These are phyloP conservation scores for Dysphania ambrosioides DNA, from an alignment of 148 eudicot genomes.

Conservation along the genomic window DNA sequence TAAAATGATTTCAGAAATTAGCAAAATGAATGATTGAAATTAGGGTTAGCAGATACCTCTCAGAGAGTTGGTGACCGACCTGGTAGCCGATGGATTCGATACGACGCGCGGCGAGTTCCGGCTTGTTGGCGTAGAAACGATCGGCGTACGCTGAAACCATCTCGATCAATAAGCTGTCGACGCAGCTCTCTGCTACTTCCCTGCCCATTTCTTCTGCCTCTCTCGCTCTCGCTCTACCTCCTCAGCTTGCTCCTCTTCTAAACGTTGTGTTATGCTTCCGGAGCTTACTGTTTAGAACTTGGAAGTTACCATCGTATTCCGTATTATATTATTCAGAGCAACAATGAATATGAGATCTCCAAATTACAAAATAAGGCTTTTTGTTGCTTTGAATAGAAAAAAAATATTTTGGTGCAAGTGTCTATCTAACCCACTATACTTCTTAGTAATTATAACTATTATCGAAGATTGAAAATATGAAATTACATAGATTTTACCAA, in stretches of 20 bases:
- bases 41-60: constrained; percentile 43
- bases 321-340: too few relatives aligned
- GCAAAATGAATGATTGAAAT: not conserved
- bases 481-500: too few relatives aligned
- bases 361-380: too few relatives aligned
- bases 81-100: constrained; percentile 92
- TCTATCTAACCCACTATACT: too few relatives aligned
- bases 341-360: too few relatives aligned
- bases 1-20: not conserved
- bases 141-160: constrained; percentile 70
- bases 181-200: constrained; percentile 87
- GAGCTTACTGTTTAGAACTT: too few relatives aligned
- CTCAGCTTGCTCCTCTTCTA: not conserved
- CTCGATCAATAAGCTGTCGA: constrained; percentile 76
- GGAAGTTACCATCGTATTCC: too few relatives aligned
- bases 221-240: constrained; percentile 1
- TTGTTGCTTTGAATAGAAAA: too few relatives aligned
- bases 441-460: too few relatives aligned
- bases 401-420: too few relatives aligned
- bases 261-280: not conserved
- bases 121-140: constrained; percentile 75
- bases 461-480: too few relatives aligned
- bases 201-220: constrained; percentile 43
- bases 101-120: constrained; percentile 95
- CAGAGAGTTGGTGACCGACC: constrained; percentile 93